Evolutionary conservation across 805 yeast species (phyloP).

Genomic region (Myxozyma vanderwaltii): DNA sequence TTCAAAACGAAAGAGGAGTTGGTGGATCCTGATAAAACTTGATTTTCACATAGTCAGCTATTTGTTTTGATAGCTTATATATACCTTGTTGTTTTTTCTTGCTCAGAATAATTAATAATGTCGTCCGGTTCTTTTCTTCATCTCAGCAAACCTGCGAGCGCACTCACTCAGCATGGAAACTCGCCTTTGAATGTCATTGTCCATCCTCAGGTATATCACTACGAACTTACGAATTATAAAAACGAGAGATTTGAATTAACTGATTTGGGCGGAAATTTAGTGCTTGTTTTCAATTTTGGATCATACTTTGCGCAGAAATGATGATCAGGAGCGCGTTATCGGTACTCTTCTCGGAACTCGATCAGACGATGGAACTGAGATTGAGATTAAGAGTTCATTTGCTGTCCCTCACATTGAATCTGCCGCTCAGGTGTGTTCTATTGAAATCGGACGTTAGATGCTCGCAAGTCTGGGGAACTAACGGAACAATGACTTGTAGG

Average conservation of each 20-base stretch:
- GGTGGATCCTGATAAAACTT: no score
- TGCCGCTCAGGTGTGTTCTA: conserved; percentile 56
- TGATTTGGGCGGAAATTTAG: conserved; percentile 1
- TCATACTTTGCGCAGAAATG: conserved; percentile 61
- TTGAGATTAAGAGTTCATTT: conserved; percentile 74
- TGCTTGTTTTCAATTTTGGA: conserved; percentile 70
- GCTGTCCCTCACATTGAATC: conserved; percentile 78
- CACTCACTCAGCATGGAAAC: conserved; percentile 6
- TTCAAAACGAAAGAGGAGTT: no score
- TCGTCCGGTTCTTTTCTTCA: conserved; percentile 30
- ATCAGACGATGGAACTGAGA: conserved; percentile 77
- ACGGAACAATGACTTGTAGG: conserved; percentile 32
- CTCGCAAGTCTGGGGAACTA: neutral
- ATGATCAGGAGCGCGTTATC: conserved; percentile 58
- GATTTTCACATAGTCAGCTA: no score
- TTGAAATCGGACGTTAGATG: neutral
- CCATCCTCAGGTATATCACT: conserved; percentile 33
- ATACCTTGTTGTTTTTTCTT: neutral
- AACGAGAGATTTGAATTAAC: neutral
- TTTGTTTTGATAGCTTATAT: neutral
- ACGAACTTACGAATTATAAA: no score
- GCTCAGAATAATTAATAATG: neutral
- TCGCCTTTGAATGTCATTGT: conserved; percentile 34
- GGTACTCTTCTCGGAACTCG: conserved; percentile 82
- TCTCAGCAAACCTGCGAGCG: conserved; percentile 30